A percentile compares a stretch with the other conserved stretches of the same genome.
Evolutionary conservation across 2,329 filamentous ascomycete genomes (phyloP).

Genomic region (Trichoderma sp.): DNA sequence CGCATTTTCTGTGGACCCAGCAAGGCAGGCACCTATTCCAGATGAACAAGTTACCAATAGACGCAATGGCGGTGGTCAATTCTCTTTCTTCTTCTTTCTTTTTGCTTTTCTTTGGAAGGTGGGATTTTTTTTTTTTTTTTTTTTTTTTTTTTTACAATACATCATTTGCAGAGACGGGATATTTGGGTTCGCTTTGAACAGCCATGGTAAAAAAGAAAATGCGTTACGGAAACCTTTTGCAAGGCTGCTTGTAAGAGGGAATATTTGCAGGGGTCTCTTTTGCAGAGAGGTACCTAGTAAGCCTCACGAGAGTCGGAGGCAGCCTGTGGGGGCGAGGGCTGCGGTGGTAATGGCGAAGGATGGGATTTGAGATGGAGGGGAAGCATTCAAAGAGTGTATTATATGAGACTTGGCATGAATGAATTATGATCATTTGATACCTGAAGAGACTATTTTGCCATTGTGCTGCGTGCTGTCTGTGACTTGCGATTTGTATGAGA

Average conservation of each 20-base stretch:
- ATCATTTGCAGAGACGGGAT: constrained; percentile 5
- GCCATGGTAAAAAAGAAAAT: constrained; percentile 2
- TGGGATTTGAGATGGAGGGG: background rate
- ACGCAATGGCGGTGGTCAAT: constrained; percentile 4
- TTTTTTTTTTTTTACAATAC: background rate
- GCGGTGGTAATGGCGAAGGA: constrained; percentile 18
- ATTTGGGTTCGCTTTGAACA: background rate
- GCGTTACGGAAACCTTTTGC: background rate
- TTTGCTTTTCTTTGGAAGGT: background rate
- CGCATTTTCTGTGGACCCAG: constrained; percentile 17
- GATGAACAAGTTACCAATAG: constrained; percentile 22
- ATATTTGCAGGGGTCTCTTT: background rate
- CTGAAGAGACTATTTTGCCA: background rate
- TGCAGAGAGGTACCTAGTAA: constrained; percentile 5
- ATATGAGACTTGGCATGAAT: constrained; percentile 24
- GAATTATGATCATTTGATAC: constrained; percentile 25
- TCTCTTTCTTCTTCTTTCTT: background rate
- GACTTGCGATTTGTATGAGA: too few relatives aligned
- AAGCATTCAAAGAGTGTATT: constrained; percentile 19
- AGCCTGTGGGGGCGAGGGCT: background rate
- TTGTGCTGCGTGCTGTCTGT: background rate
- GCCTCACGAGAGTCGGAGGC: constrained; percentile 19
- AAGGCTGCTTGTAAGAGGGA: background rate
- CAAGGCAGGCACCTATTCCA: constrained; percentile 27
- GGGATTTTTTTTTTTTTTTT: background rate